These are phyloP conservation scores for Thalassiosira pacifica DNA, from an alignment of 352 stramenopile species.

Conservation along the genomic window DNA sequence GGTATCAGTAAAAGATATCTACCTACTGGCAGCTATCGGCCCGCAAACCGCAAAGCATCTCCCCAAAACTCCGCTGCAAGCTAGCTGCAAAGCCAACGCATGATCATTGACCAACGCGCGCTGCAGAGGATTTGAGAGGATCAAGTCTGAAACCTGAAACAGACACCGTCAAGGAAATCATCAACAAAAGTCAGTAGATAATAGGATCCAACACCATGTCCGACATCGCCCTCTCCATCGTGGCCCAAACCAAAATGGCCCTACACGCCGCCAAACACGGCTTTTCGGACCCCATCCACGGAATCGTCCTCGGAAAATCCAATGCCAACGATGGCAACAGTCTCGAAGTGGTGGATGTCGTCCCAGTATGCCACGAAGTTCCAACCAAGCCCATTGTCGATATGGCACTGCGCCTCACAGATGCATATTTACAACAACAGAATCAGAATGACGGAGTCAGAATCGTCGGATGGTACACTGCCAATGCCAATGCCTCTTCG, in stretches of 20 bases:
- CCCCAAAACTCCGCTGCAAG: too few species aligned
- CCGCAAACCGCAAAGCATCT: too few species aligned
- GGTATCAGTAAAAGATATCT: too few species aligned
- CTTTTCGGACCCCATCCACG: conserved; percentile 46
- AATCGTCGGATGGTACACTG: conserved; percentile 69
- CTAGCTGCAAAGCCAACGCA: too few species aligned
- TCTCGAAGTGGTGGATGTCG: conserved; percentile 49
- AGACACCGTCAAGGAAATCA: too few species aligned
- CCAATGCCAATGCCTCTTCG: conserved; percentile 28
- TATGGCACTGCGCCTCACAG: conserved; percentile 50
- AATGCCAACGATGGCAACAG: not conserved
- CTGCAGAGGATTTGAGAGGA: too few species aligned
- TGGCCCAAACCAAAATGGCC: conserved; percentile 61
- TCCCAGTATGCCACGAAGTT: conserved; percentile 61
- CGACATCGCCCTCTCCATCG: conserved; percentile 22
- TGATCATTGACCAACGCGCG: too few species aligned
- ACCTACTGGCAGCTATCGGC: too few species aligned
- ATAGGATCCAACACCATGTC: not conserved
- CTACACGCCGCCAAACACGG: conserved; percentile 55
- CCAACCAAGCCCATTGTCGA: conserved; percentile 67
- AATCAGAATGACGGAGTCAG: conserved; percentile 6
- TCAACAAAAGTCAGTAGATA: not conserved
- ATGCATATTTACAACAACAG: conserved; percentile 42
- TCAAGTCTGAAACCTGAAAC: too few species aligned
- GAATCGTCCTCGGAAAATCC: conserved; percentile 55